Conservation (phyloP, 148 eudicot species). For the Polygonum aviculare region DNA sequence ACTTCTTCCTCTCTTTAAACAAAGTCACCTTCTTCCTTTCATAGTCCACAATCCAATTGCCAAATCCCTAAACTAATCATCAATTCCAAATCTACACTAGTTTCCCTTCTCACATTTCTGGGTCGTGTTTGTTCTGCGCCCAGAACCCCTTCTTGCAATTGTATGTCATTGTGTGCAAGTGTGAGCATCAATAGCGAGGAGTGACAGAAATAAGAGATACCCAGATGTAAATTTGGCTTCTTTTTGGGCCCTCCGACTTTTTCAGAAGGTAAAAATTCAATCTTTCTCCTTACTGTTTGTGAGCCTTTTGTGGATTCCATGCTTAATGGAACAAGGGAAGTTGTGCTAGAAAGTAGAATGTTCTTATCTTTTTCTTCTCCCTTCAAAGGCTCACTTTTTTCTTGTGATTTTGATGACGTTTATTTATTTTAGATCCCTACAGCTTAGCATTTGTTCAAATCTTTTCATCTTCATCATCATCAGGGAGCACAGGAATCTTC, state of each 20-base stretch:
- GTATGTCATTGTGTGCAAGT: not conserved
- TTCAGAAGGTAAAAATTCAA: not conserved
- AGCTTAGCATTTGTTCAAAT: not conserved
- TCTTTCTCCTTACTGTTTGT: conserved; percentile 1
- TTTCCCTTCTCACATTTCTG: not conserved
- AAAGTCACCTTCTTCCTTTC: not conserved
- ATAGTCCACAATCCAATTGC: not conserved
- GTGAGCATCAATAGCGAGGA: not conserved
- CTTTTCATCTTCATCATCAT: not conserved
- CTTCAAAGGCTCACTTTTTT: not conserved
- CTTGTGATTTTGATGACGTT: not conserved
- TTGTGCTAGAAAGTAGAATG: not conserved
- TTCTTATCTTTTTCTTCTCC: not conserved
- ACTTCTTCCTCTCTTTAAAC: not conserved
- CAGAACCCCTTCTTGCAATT: not conserved
- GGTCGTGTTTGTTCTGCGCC: not conserved
- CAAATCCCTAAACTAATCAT: not conserved
- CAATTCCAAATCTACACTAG: not conserved
- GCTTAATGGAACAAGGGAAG: not conserved
- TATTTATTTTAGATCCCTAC: not conserved
- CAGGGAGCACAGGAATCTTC: not conserved
- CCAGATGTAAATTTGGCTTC: conserved; percentile 1
- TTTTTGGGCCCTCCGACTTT: not conserved
- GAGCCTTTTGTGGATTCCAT: not conserved
- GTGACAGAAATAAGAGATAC: not conserved